Conservation (phyloP, 2,329 filamentous ascomycete species). For the Alternaria sp. region DNA sequence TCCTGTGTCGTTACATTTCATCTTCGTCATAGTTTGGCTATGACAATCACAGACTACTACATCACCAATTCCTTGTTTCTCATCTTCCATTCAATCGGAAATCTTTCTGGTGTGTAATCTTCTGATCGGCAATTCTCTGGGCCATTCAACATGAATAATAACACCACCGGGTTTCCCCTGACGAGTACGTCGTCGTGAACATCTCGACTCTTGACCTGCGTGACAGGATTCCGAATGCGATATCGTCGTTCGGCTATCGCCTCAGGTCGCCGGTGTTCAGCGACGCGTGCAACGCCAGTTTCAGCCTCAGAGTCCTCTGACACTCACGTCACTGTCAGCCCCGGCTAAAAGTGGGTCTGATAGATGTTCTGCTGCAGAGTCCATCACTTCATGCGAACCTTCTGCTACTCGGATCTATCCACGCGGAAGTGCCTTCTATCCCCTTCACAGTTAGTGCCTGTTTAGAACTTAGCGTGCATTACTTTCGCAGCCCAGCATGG, state of each 20-base stretch:
- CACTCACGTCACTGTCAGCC: conserved; percentile 24
- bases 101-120: not conserved
- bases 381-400: conserved; percentile 25
- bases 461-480: conserved; percentile 19
- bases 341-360: conserved; percentile 22
- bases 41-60: not conserved
- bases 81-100: not conserved
- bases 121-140: not conserved
- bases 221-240: conserved; percentile 1
- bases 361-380: conserved; percentile 16
- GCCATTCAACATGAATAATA: not conserved
- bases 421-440: conserved; percentile 4
- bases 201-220: not conserved
- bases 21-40: not conserved
- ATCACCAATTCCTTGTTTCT: not conserved
- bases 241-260: conserved; percentile 10
- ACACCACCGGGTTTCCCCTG: not conserved
- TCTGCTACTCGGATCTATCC: conserved; percentile 9
- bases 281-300: conserved; percentile 23
- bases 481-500: conserved; percentile 8
- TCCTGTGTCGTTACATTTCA: not conserved
- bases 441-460: conserved; percentile 11
- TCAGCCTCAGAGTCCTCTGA: conserved; percentile 38
- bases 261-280: conserved; percentile 13
- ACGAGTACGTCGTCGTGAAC: not conserved